Base-by-base conservation (phyloP, 1,284 basidiomycete genomes). In the Gastroboletus turbinatus region DNA sequence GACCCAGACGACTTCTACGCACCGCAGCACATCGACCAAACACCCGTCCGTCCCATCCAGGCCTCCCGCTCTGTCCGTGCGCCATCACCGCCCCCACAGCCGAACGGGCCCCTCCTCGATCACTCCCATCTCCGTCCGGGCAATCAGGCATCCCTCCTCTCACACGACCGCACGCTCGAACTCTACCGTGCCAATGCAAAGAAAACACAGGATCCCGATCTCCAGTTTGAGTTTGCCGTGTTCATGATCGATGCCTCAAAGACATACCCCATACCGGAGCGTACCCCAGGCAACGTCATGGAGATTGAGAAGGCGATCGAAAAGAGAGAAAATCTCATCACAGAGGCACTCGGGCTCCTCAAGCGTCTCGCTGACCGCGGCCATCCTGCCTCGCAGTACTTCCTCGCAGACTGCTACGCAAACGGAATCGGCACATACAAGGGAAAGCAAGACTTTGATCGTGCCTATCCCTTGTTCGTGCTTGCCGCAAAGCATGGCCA, bases 401-500 rank as follows among this genome's bases (percentile, higher is more conserved):
- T 98, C 75, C 82, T 98, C 60, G 96, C 94, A 23, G 96, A 99
- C 76, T 98, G 96, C 76, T 98, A 92, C 71, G 92, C 96, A 40
- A 98, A 98, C 71, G 96, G 96, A 16, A 94, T 98, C 61, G 94
- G 95, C 29, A 98, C 94, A 1, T 78, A 83, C 60, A 89, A 91
- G 72, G 86, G 83, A 61, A 89, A 87, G 70, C 96, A 97, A 73
- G 96, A 99, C 76, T 98, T 98, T 70, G 96, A 98, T 75, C 86
- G 90, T 60, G 96, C 97, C 4, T 98, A 95, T 74, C 96, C 96
- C 17, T 81, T 99, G 55, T 99, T 98, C 70, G 88, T 97, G 8
- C 86, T 98, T 43, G 94, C 96, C 8, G 94, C 96, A 44, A 99
- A 99, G 75, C 97, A 99, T 69, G 93, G 94, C n/a, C 96, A 99